These are phyloP conservation scores for Sedum album DNA, from an alignment of 164 flowering plant species.

Conservation along the genomic window DNA sequence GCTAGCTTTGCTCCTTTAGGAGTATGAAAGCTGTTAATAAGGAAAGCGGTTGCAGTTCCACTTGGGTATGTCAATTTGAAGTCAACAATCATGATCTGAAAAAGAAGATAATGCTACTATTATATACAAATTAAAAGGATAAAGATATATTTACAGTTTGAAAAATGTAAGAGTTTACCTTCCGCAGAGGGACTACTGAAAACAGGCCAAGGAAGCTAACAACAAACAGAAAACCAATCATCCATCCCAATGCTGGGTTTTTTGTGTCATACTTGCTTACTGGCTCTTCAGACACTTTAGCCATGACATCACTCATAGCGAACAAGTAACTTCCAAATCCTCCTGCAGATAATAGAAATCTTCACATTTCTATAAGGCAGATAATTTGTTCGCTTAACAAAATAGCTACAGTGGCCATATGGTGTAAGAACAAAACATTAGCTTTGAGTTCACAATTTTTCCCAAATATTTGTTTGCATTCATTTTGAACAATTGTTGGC, in stretches of 20 bases:
- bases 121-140: not conserved
- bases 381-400: too few species aligned
- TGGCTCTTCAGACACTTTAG: constrained; percentile 7
- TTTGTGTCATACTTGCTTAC: not conserved
- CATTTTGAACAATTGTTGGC: not conserved
- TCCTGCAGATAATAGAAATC: not conserved
- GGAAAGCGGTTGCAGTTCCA: constrained; percentile 11
- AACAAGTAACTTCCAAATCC: constrained; percentile 8
- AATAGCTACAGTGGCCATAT: not conserved
- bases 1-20: constrained; percentile 9
- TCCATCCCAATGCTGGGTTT: constrained; percentile 6
- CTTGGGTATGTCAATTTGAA: constrained; percentile 10
- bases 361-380: too few species aligned
- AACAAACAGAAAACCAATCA: constrained; percentile 9
- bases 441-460: not conserved
- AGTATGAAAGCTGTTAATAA: constrained; percentile 11
- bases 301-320: constrained; percentile 7
- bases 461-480: not conserved
- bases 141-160: not conserved
- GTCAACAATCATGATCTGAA: constrained; percentile 8
- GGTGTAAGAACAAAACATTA: not conserved
- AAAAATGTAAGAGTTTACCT: not conserved
- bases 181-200: constrained; percentile 5
- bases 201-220: constrained; percentile 5
- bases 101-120: not conserved